Evolutionary conservation across 2,329 filamentous ascomycete species (phyloP).

Genomic region (Cercospora brassicicola): DNA sequence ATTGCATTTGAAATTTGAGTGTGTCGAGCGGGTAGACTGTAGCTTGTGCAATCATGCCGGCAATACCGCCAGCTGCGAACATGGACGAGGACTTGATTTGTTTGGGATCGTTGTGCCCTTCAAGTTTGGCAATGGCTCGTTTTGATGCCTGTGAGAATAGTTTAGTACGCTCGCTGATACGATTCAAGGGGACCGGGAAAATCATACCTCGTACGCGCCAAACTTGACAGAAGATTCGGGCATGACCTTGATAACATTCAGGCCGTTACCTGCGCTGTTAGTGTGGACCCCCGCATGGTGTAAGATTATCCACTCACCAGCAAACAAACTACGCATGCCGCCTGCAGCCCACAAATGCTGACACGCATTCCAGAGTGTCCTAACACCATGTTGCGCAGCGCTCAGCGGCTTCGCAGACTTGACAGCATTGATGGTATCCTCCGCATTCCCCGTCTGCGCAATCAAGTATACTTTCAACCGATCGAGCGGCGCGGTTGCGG

Average conservation of each 20-base stretch:
- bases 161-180: constrained; percentile 11
- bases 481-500: constrained; percentile 92
- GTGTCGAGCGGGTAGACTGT: constrained; percentile 94
- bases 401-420: constrained; percentile 68
- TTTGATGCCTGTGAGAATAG: constrained; percentile 66
- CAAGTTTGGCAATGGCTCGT: constrained; percentile 76
- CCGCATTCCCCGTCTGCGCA: constrained; percentile 71
- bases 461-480: constrained; percentile 97
- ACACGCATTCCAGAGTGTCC: constrained; percentile 70
- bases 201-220: constrained; percentile 78
- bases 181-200: neutral
- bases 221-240: constrained; percentile 98
- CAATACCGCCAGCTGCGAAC: constrained; percentile 85
- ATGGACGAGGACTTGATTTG: constrained; percentile 80
- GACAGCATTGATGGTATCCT: constrained; percentile 63
- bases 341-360: constrained; percentile 81
- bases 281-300: neutral
- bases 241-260: constrained; percentile 98
- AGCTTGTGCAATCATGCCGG: constrained; percentile 92
- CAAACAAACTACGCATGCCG: constrained; percentile 85
- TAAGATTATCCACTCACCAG: constrained; percentile 58
- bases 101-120: constrained; percentile 81
- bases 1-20: constrained; percentile 84
- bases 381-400: constrained; percentile 65
- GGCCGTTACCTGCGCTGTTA: constrained; percentile 70